Base-by-base conservation (phyloP, 176 grass and related monocot species). In the Bonia amplexicaulis region DNA sequence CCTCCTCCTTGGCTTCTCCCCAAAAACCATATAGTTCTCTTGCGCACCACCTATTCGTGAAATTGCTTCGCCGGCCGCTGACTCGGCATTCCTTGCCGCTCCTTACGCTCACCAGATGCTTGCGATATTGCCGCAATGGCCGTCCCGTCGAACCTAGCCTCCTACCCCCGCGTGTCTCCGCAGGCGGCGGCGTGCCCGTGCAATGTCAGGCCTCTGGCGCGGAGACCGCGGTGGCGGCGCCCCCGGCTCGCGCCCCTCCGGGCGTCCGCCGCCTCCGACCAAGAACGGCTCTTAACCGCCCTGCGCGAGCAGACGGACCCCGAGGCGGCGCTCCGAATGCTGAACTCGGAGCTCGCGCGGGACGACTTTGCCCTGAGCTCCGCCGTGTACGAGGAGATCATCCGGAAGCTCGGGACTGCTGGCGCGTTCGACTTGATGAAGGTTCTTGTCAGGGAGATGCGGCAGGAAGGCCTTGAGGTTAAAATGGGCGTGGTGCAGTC, bases 261-360 rank as follows among this genome's bases (percentile, higher is more conserved):
- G 72, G 60, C 54, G 57, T 27, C 82, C 82, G 54, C 84, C 82
- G 9, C 72, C 81, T 80, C 85, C 62, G 51, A 74, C 91, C 78
- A 78, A 79, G 49, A 90, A 66, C 40, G 69, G 74, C 87, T 90
- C 80, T 42, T 88, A 47, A 9, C 80, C 75, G 86, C 77, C 13
- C 87, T 98, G 48, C 89, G 85, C 12, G 87, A 90, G 68, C 87
- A 98, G 81, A 37, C 87, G 41, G 93, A 98, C 80, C 80, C 85
- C 1, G 86, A 85, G 76, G 85, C 87, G 27, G 82, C 91, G 53
- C 76, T 98, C 55, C 81, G 80, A 71, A 14, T 87, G 66, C 86
- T 98, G 5, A 87, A 89, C 81, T 85, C 86, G 49, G 91, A 80
- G 10, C 85, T 89, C 4, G 84, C 80, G n/a, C 80, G 59, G 67